These are phyloP conservation scores for Erodium maritimum DNA, from an alignment of 345 rosid species.

Conservation along the genomic window DNA sequence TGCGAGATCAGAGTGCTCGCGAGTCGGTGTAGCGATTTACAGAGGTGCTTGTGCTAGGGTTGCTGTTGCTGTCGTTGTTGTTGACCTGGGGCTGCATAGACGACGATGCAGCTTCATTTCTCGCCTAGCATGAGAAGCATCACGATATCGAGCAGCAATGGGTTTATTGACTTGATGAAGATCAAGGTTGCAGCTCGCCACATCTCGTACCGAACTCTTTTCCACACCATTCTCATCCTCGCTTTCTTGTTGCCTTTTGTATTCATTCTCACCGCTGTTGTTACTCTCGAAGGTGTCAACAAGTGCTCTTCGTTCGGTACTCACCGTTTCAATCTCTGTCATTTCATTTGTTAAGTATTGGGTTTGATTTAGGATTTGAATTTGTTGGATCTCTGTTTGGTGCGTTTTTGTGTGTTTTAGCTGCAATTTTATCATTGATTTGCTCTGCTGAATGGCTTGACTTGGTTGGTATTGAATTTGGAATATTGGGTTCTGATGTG, in stretches of 20 bases:
- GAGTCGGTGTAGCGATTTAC: constrained; percentile 13
- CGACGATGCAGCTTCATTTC: constrained; percentile 99
- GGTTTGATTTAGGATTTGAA: not conserved
- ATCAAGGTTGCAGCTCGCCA: constrained; percentile 99
- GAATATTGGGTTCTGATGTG: too few species aligned
- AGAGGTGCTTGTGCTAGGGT: not conserved
- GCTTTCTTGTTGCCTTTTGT: constrained; percentile 98
- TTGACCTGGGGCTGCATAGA: constrained; percentile 48
- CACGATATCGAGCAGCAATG: constrained; percentile 96
- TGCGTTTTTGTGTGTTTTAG: too few species aligned
- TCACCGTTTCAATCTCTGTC: not conserved
- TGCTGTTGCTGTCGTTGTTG: constrained; percentile 6
- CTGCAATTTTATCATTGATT: too few species aligned
- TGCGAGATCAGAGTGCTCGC: constrained; percentile 18
- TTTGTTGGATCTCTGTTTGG: too few species aligned
- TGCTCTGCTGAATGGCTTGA: too few species aligned
- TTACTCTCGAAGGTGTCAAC: constrained; percentile 99
- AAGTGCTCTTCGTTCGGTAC: constrained; percentile 99
- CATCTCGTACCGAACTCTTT: constrained; percentile 91
- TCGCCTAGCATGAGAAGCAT: constrained; percentile 99
- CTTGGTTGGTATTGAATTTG: too few species aligned
- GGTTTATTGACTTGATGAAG: constrained; percentile 99
- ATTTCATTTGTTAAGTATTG: not conserved
- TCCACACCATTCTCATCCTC: constrained; percentile 86
- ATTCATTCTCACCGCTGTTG: constrained; percentile 95